A percentile compares a stretch with the other conserved stretches of the same genome.
phyloP scores from a whole-genome alignment of 768 basidiomycete genomes.

The Phylloporus sp. region DNA sequence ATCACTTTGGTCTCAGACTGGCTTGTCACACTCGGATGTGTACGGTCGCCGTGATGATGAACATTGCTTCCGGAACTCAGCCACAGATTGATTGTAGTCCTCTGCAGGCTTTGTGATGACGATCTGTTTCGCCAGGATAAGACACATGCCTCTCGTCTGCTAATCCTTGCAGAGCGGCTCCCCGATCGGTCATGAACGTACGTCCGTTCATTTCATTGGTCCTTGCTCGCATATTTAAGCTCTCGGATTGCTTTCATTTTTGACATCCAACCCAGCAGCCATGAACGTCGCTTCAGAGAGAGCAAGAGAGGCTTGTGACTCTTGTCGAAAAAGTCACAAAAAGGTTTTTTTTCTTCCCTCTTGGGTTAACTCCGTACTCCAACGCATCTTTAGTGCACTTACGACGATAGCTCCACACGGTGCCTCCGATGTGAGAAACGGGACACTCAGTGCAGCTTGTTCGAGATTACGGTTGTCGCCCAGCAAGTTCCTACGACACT shows the following conservation, averaged over 20 bases:
- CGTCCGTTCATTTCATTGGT: conserved; percentile 10
- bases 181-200: conserved; percentile 9
- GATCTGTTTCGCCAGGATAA: conserved; percentile 14
- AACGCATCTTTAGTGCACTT: conserved; percentile 14
- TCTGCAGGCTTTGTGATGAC: conserved; percentile 4
- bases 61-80: conserved; percentile 1
- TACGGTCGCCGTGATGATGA: conserved; percentile 13
- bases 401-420: conserved; percentile 8
- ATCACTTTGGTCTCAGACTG: conserved; percentile 6
- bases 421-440: conserved; percentile 19
- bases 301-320: conserved; percentile 24
- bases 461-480: not conserved
- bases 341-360: conserved; percentile 9
- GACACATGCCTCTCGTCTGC: not conserved
- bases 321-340: conserved; percentile 25
- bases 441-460: conserved; percentile 15
- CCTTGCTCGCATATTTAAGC: conserved; percentile 20
- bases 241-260: not conserved
- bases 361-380: not conserved
- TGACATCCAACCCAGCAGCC: conserved; percentile 1
- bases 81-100: not conserved
- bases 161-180: conserved; percentile 10
- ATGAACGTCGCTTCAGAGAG: conserved; percentile 21
- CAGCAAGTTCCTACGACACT: conserved; percentile 5
- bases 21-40: conserved; percentile 15